phyloP scores from a whole-genome alignment of 2,329 filamentous ascomycete species.

The Diaporthe amygdali region DNA sequence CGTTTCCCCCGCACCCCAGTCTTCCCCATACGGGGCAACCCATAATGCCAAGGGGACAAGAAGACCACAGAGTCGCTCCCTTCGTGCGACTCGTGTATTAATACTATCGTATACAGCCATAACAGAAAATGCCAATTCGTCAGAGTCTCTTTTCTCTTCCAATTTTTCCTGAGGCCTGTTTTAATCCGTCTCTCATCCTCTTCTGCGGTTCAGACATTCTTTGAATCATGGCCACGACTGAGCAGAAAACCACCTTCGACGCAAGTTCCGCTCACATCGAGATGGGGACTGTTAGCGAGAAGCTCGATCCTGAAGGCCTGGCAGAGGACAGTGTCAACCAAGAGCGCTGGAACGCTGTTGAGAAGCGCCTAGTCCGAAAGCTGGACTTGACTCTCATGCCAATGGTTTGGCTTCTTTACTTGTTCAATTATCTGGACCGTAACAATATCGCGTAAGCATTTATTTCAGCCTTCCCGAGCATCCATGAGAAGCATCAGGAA shows the following conservation, averaged over 20 bases:
- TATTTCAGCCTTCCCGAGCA: not conserved
- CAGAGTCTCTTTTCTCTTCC: not conserved
- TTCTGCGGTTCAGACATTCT: not conserved
- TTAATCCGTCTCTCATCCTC: not conserved
- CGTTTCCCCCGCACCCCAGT: not conserved
- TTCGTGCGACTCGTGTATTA: not conserved
- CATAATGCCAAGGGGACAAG: not conserved
- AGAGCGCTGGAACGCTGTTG: conserved; percentile 29
- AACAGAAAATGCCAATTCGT: not conserved
- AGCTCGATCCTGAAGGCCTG: not conserved
- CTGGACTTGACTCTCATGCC: conserved; percentile 45
- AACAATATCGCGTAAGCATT: not conserved
- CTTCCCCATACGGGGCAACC: not conserved
- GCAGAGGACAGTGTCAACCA: not conserved
- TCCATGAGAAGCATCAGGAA: not conserved
- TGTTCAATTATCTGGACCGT: conserved; percentile 23
- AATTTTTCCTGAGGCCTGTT: not conserved
- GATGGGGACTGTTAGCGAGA: not conserved
- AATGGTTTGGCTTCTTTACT: conserved; percentile 46
- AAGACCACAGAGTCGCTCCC: not conserved
- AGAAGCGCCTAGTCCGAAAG: conserved; percentile 43
- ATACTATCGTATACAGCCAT: not conserved
- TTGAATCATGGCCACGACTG: not conserved
- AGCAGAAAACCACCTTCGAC: not conserved
- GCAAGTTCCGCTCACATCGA: not conserved